phyloP scores from a whole-genome alignment of 2,329 filamentous ascomycete species.

The Phaeophleospora eucalypticola region DNA sequence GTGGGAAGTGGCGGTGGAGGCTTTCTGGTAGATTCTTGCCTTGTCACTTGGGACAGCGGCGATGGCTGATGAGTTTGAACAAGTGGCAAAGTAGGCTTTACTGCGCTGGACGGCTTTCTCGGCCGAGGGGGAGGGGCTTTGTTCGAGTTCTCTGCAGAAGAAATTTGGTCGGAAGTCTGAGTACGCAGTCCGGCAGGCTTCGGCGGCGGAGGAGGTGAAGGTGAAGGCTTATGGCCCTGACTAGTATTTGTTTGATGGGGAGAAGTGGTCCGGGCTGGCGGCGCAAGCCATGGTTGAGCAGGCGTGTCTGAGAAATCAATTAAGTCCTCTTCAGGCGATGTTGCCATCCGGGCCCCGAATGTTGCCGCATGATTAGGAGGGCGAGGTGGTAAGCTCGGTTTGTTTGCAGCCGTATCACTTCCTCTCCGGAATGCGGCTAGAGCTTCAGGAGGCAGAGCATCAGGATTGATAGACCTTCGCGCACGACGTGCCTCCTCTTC shows the following conservation, averaged over 20 bases:
- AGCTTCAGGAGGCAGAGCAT: constrained; percentile 25
- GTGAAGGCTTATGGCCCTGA: constrained; percentile 21
- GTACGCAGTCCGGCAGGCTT: constrained; percentile 39
- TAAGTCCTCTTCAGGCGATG: constrained; percentile 36
- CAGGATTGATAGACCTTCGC: constrained; percentile 34
- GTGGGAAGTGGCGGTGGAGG: constrained; percentile 28
- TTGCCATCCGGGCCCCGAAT: neutral
- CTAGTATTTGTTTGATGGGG: constrained; percentile 10
- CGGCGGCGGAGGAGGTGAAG: constrained; percentile 31
- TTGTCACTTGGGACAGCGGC: constrained; percentile 32
- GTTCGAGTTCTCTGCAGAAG: constrained; percentile 11
- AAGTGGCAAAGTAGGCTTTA: constrained; percentile 23
- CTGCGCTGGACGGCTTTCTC: constrained; percentile 33
- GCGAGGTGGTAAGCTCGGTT: constrained; percentile 36
- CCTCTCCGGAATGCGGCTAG: neutral
- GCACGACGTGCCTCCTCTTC: constrained; percentile 36
- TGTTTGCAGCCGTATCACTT: constrained; percentile 12
- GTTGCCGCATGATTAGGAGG: constrained; percentile 7
- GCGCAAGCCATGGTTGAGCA: constrained; percentile 28
- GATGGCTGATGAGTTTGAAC: constrained; percentile 26
- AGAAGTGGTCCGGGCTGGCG: constrained; percentile 7
- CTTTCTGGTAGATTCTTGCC: constrained; percentile 28
- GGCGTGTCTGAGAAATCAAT: constrained; percentile 46
- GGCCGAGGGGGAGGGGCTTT: constrained; percentile 35
- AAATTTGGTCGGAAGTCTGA: constrained; percentile 30